phyloP scores from a whole-genome alignment of 805 yeast species.

The Kodamaea jinghongensis region DNA sequence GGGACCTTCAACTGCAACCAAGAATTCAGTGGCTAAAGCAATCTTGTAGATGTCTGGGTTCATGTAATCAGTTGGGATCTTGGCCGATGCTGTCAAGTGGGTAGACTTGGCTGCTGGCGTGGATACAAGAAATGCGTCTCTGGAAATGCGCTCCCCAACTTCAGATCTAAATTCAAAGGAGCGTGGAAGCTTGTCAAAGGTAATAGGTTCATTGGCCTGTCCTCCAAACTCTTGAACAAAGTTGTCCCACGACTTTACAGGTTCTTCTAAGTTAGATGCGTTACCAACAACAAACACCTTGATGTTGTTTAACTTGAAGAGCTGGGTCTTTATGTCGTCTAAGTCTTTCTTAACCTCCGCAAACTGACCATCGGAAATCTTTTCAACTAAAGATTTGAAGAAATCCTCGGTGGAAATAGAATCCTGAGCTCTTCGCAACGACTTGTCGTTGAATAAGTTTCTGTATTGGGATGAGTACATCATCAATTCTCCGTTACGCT shows the following conservation, averaged over 20 bases:
- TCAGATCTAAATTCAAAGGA: constrained; percentile 52
- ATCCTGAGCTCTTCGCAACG: constrained; percentile 67
- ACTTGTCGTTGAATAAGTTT: constrained; percentile 51
- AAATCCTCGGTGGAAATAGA: constrained; percentile 59
- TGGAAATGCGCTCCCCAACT: constrained; percentile 51
- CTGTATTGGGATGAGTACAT: constrained; percentile 60
- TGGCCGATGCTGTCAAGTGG: constrained; percentile 57
- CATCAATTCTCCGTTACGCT: constrained; percentile 63
- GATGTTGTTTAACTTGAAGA: constrained; percentile 58
- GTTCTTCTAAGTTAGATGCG: constrained; percentile 46
- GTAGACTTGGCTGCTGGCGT: constrained; percentile 87
- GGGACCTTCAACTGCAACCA: constrained; percentile 92
- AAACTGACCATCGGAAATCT: constrained; percentile 55
- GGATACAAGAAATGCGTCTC: constrained; percentile 59
- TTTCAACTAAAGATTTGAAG: constrained; percentile 41
- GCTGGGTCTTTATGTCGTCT: constrained; percentile 46
- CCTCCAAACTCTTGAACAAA: constrained; percentile 20
- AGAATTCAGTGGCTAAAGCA: constrained; percentile 67
- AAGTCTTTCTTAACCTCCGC: constrained; percentile 46
- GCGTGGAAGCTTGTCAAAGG: constrained; percentile 45
- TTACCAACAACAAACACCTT: constrained; percentile 75
- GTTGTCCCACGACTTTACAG: constrained; percentile 58
- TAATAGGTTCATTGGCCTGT: constrained; percentile 9
- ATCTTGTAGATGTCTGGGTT: constrained; percentile 64
- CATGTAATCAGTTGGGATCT: constrained; percentile 50